Conservation (phyloP, 257 asterid genomes). For the Ilex aquifolium region DNA sequence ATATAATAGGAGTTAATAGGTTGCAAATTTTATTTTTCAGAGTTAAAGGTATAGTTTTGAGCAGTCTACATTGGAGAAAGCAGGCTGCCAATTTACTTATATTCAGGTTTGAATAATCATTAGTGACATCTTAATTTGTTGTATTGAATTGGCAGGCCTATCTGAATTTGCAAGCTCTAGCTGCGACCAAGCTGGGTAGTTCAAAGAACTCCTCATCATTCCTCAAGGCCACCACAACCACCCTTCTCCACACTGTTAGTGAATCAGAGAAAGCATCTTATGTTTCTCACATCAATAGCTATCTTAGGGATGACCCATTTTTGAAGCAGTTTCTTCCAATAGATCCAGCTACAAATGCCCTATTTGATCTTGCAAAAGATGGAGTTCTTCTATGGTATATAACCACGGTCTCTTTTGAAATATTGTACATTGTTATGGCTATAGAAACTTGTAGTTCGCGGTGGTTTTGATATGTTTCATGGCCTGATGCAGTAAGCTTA, state of each 20-base stretch:
- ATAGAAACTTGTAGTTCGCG: neutral
- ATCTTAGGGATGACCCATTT: conserved; percentile 91
- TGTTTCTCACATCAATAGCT: conserved; percentile 93
- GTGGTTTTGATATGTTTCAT: conserved; percentile 11
- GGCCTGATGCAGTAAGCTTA: conserved; percentile 63
- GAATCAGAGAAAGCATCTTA: conserved; percentile 83
- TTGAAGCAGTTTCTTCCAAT: conserved; percentile 89
- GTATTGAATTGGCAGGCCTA: conserved; percentile 49
- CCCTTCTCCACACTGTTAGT: conserved; percentile 81
- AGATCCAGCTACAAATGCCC: conserved; percentile 61
- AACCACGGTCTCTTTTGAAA: conserved; percentile 14
- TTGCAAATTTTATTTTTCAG: neutral
- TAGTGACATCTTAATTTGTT: conserved; percentile 17
- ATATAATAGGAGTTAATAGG: neutral
- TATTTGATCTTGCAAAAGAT: conserved; percentile 85
- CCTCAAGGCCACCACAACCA: conserved; percentile 83
- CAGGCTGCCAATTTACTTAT: conserved; percentile 7
- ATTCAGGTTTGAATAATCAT: conserved; percentile 12
- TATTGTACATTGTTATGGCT: conserved; percentile 16
- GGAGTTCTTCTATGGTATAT: conserved; percentile 89
- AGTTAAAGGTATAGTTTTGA: neutral
- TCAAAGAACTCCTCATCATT: conserved; percentile 61
- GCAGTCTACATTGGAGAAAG: neutral
- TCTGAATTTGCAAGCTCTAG: conserved; percentile 71
- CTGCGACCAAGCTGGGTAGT: conserved; percentile 53